phyloP scores from a whole-genome alignment of 805 yeast genomes.

The Candida dendrica region DNA sequence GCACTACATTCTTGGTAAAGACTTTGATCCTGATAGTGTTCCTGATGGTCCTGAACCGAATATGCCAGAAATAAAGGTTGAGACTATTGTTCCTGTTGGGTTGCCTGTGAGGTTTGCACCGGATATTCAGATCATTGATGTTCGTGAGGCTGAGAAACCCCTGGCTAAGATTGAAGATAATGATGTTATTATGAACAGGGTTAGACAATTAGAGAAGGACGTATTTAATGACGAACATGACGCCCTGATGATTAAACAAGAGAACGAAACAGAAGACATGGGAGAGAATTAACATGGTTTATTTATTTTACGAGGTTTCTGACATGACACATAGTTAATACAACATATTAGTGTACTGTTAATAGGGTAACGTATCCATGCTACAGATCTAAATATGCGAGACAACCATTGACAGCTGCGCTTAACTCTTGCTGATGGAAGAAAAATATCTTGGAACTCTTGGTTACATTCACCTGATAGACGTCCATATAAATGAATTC shows the following conservation, averaged over 20 bases:
- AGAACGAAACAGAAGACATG: too few species aligned
- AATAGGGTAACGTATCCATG: too few species aligned
- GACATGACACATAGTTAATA: not conserved
- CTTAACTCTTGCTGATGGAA: too few species aligned
- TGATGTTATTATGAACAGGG: slow-evolving; percentile 9
- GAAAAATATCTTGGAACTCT: too few species aligned
- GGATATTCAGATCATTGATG: slow-evolving; percentile 50
- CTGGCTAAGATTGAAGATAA: slow-evolving; percentile 8
- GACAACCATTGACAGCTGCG: too few species aligned
- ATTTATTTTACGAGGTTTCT: too few species aligned
- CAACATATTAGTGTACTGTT: too few species aligned
- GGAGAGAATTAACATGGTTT: too few species aligned
- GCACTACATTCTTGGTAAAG: slow-evolving; percentile 50
- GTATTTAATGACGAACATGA: not conserved
- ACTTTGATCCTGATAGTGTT: slow-evolving; percentile 37
- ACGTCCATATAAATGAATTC: too few species aligned
- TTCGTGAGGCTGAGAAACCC: slow-evolving; percentile 18
- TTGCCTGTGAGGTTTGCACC: slow-evolving; percentile 53
- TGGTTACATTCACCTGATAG: too few species aligned
- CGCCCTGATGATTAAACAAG: not conserved
- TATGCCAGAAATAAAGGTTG: slow-evolving; percentile 62
- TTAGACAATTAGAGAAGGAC: slow-evolving; percentile 7
- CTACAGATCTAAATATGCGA: too few species aligned
- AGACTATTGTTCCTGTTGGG: slow-evolving; percentile 54
- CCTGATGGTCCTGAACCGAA: slow-evolving; percentile 71